Percentiles rank a stretch among this genome's conserved stretches.
phyloP scores from a whole-genome alignment of 352 stramenopile genomes.

The Globisporangium takayamanum region DNA sequence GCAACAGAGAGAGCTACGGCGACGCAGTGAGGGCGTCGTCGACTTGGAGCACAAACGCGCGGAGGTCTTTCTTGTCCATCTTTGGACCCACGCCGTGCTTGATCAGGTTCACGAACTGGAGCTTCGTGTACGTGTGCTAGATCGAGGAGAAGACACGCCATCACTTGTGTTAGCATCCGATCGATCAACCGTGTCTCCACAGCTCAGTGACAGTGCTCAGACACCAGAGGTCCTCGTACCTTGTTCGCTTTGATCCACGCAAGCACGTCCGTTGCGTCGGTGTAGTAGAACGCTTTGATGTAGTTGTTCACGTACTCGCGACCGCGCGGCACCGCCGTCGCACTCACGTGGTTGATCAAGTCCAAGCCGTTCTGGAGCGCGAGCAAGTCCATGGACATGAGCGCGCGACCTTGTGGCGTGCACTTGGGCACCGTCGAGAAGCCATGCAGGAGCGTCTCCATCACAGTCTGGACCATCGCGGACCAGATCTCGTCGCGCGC shows the following conservation, averaged over 20 bases:
- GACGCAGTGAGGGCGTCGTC: slow-evolving; percentile 35
- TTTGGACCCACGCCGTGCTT: slow-evolving; percentile 55
- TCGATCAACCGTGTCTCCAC: background rate
- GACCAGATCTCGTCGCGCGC: slow-evolving; percentile 76
- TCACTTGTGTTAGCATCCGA: background rate
- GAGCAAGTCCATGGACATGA: slow-evolving; percentile 97
- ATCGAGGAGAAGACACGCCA: slow-evolving; percentile 3
- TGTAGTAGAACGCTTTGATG: slow-evolving; percentile 89
- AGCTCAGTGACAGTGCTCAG: background rate
- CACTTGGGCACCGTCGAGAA: slow-evolving; percentile 88
- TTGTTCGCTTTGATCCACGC: slow-evolving; percentile 78
- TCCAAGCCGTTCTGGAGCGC: slow-evolving; percentile 82
- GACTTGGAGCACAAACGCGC: slow-evolving; percentile 55
- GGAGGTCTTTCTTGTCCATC: slow-evolving; percentile 45
- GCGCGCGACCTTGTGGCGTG: slow-evolving; percentile 91
- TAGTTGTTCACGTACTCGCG: slow-evolving; percentile 74
- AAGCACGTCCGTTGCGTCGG: slow-evolving; percentile 66
- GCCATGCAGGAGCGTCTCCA: slow-evolving; percentile 88
- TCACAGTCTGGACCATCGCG: slow-evolving; percentile 74
- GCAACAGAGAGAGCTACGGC: background rate
- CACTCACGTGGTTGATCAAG: slow-evolving; percentile 74
- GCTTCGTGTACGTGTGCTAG: slow-evolving; percentile 50
- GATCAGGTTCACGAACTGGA: slow-evolving; percentile 54
- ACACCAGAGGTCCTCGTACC: slow-evolving; percentile 18
- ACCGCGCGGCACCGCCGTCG: slow-evolving; percentile 34